Percentiles rank a stretch among this genome's conserved stretches.
These are phyloP conservation scores for Cryomyces minteri DNA, from an alignment of 495 filamentous ascomycete genomes.

Conservation along the genomic window DNA sequence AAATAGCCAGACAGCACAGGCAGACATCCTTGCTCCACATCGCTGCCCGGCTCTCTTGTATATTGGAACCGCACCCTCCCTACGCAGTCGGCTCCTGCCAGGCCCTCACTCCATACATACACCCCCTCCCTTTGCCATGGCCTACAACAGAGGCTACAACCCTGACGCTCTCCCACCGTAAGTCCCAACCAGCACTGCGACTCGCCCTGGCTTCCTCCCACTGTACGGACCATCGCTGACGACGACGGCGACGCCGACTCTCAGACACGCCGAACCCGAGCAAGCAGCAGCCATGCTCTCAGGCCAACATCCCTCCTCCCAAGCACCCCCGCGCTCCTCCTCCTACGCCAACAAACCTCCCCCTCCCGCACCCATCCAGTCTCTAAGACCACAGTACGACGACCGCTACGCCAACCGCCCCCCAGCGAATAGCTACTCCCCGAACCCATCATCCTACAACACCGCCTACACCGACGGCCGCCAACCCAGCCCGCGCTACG, in stretches of 20 bases:
- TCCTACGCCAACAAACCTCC: slow-evolving; percentile 20
- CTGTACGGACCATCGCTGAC: not conserved
- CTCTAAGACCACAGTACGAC: slow-evolving; percentile 10
- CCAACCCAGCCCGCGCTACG: not conserved
- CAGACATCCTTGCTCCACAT: too few relatives aligned
- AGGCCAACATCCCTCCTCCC: not conserved
- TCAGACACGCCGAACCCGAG: slow-evolving; percentile 87
- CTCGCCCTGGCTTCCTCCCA: not conserved
- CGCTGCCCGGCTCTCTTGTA: too few relatives aligned
- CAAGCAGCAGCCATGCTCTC: slow-evolving; percentile 22
- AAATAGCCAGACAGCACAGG: too few relatives aligned
- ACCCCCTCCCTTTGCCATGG: too few relatives aligned
- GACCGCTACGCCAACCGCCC: slow-evolving; percentile 12
- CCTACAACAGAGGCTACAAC: slow-evolving; percentile 83
- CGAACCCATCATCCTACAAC: slow-evolving; percentile 9
- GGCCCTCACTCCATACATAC: too few relatives aligned
- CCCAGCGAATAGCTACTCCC: slow-evolving; percentile 8
- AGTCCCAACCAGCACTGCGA: slow-evolving; percentile 23
- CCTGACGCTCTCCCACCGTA: slow-evolving; percentile 95
- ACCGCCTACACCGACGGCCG: slow-evolving; percentile 1
- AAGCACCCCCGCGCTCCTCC: slow-evolving; percentile 8
- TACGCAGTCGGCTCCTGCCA: too few relatives aligned
- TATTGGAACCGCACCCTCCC: too few relatives aligned
- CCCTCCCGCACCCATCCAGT: slow-evolving; percentile 5
- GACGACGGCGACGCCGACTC: slow-evolving; percentile 3